phyloP scores from a whole-genome alignment of 2,329 filamentous ascomycete genomes.

The Cadophora malorum region DNA sequence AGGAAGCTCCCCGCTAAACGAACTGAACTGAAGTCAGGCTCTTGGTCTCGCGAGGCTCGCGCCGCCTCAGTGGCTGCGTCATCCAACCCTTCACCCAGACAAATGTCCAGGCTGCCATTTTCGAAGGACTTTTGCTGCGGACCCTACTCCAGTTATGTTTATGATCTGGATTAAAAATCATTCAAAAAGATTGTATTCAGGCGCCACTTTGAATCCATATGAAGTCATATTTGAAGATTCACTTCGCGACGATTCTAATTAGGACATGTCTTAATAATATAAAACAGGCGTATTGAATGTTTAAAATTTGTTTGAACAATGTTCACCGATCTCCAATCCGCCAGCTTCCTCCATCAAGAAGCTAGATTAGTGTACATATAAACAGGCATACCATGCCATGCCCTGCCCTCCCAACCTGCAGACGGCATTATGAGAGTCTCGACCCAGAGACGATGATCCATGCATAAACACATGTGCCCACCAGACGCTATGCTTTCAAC shows the following conservation, averaged over 20 bases:
- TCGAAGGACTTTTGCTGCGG: not conserved
- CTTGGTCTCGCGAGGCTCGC: conserved; percentile 16
- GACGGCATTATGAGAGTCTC: conserved; percentile 37
- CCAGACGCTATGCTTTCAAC: conserved; percentile 46
- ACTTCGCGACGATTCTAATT: not conserved
- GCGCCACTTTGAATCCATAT: too few species aligned
- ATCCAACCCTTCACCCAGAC: conserved; percentile 4
- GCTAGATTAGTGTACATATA: conserved; percentile 43
- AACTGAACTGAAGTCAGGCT: conserved; percentile 11
- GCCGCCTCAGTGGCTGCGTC: conserved; percentile 16
- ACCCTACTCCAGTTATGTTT: not conserved
- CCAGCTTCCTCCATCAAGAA: conserved; percentile 27
- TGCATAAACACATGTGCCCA: conserved; percentile 33
- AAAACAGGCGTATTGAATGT: conserved; percentile 10
- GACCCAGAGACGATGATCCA: conserved; percentile 32
- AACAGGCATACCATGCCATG: conserved; percentile 31
- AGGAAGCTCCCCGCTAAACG: conserved; percentile 33
- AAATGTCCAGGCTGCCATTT: conserved; percentile 14
- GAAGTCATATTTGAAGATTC: not conserved
- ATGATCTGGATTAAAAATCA: too few species aligned
- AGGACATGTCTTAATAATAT: conserved; percentile 4
- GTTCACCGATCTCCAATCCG: conserved; percentile 36
- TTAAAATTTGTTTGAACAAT: conserved; percentile 18
- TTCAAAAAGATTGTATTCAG: too few species aligned
- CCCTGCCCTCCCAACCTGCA: conserved; percentile 30